Percentiles rank a stretch among this genome's conserved stretches.
Evolutionary conservation across 345 rosid species (phyloP).

Genomic region (Aethionema arabicum): DNA sequence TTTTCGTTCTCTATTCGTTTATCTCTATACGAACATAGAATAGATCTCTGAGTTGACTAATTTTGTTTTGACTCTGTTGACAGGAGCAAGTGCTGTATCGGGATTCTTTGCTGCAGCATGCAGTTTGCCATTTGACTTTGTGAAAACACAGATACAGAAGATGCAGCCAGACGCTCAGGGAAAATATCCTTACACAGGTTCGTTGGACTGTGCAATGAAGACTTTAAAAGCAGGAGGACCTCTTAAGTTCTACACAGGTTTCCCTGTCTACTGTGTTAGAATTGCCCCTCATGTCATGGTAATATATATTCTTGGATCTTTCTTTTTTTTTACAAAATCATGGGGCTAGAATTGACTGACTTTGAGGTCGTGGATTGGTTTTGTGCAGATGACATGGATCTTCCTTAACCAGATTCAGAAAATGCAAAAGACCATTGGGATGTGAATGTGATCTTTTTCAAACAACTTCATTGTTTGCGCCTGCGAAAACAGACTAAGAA

Average conservation of each 20-base stretch:
- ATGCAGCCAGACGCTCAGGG: conserved; percentile 99
- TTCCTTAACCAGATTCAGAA: conserved; percentile 92
- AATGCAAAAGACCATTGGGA: conserved; percentile 46
- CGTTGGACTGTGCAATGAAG: conserved; percentile 76
- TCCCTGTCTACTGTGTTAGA: conserved; percentile 91
- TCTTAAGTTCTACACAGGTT: conserved; percentile 86
- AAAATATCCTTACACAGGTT: conserved; percentile 86
- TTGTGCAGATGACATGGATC: conserved; percentile 94
- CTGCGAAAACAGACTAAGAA: conserved; percentile 13
- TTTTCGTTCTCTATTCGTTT: not conserved
- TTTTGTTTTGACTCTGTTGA: conserved; percentile 16
- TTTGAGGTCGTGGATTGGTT: conserved; percentile 6
- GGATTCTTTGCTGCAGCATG: conserved; percentile 96
- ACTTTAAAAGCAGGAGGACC: conserved; percentile 92
- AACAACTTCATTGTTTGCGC: not conserved
- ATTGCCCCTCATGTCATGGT: conserved; percentile 99
- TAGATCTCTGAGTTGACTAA: conserved; percentile 8
- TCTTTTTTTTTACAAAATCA: not conserved
- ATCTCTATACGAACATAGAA: not conserved
- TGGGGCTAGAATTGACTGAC: not conserved
- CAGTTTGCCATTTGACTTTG: conserved; percentile 93
- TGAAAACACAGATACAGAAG: conserved; percentile 98
- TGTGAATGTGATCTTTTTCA: conserved; percentile 51
- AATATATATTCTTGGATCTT: conserved; percentile 23
- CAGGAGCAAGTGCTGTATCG: conserved; percentile 91